Evolutionary conservation across 306 rosid species (phyloP), one percentile per base, ranked within the genome.

Genomic region (Trifolium pratense): DNA sequence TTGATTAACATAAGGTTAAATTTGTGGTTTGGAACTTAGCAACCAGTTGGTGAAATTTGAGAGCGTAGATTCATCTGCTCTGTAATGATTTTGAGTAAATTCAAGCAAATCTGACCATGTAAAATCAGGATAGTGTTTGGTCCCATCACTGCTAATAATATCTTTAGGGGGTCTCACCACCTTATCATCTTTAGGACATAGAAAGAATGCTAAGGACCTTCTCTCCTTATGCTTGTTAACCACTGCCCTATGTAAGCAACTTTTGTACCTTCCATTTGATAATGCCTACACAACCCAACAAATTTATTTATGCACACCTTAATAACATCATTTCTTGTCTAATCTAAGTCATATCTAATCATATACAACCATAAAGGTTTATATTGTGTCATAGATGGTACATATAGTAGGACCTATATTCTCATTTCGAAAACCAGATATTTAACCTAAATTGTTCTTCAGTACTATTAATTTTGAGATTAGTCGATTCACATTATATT

Each of bases 171-270:
- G 82, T 62, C 86, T 80, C 79, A 93, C 82, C 63, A 87, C 78
- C 51, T 79, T 89, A 84, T 93, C 91, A 40, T 79, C 86, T 74
- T 78, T 83, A 0, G 96, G 98, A 71, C 95, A 86, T 52, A 93
- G 79, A 78, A 90, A 93, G 84, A 89, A 93, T 14, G 93, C 97
- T 80, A 93, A 20, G 1, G 98, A 93, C 70, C 82, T 90, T 55
- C 98, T 84, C 61, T 81, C 85, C 34, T 62, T 85, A 31, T 75
- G 34, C 17, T 75, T 23, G 79, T 93, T 90, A 31, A 89, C 98
- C 76, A 79, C 84, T 20, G 96, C 98, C 73, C 93, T 85, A 7
- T 93, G 97, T 9, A 87, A 53, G 76, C 98, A 90, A 72, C 89
- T 86, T 66, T 80, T 83, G 80, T 86, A 86, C 60, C 75, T 83